phyloP scores from a whole-genome alignment of 2,329 filamentous ascomycete species.

The Pseudomassariella vexata region DNA sequence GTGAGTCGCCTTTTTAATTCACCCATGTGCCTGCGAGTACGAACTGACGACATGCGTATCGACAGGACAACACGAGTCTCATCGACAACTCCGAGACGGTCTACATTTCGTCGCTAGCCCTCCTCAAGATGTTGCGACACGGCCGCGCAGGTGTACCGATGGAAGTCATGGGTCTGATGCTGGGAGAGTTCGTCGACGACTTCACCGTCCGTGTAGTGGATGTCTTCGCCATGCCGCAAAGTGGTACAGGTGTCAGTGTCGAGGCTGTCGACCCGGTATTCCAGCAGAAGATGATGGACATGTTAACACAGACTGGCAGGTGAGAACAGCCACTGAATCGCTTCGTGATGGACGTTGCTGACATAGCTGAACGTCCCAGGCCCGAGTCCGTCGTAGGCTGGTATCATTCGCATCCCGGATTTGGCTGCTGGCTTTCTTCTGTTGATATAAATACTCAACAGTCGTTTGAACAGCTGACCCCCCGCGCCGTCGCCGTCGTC shows the following conservation, averaged over 20 bases:
- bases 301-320: slow-evolving; percentile 96
- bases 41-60: slow-evolving; percentile 9
- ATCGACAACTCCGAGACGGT: slow-evolving; percentile 99
- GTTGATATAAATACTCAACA: slow-evolving; percentile 99
- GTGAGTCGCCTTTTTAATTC: slow-evolving; percentile 35
- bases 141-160: slow-evolving; percentile 96
- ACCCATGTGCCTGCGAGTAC: background rate
- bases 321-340: slow-evolving; percentile 33
- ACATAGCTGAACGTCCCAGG: slow-evolving; percentile 37
- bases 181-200: slow-evolving; percentile 97
- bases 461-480: slow-evolving; percentile 98
- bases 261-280: slow-evolving; percentile 98
- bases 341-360: background rate
- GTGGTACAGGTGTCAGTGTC: slow-evolving; percentile 94
- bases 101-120: slow-evolving; percentile 94
- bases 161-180: slow-evolving; percentile 99
- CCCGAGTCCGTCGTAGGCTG: slow-evolving; percentile 97
- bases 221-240: slow-evolving; percentile 99
- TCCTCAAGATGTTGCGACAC: slow-evolving; percentile 98
- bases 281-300: slow-evolving; percentile 99
- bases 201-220: slow-evolving; percentile 98
- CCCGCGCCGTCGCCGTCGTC: slow-evolving; percentile 93
- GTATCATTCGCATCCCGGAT: slow-evolving; percentile 99
- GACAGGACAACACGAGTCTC: slow-evolving; percentile 78
- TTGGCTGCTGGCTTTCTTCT: slow-evolving; percentile 97